A percentile compares a stretch with the other conserved stretches of the same genome.
These are phyloP conservation scores for Clonostachys rhizophaga DNA, from an alignment of 2,329 filamentous ascomycete genomes.

Conservation along the genomic window DNA sequence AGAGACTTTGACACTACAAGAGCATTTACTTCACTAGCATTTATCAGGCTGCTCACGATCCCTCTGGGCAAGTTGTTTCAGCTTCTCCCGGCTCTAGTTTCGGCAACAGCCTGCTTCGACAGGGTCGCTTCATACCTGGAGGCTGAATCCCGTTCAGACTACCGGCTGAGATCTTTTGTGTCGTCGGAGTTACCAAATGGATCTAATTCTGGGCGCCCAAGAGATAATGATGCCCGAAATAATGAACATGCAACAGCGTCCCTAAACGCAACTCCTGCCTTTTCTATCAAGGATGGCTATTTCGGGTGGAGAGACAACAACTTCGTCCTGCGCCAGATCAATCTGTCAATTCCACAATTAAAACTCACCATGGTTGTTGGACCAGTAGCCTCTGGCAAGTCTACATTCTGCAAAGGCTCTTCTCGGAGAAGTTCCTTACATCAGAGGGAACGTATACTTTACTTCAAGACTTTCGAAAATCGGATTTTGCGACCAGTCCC, in stretches of 20 bases:
- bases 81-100: conserved; percentile 1
- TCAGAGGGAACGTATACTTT: conserved; percentile 7
- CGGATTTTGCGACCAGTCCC: conserved; percentile 23
- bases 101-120: conserved; percentile 1
- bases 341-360: conserved; percentile 6
- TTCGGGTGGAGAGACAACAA: conserved; percentile 15
- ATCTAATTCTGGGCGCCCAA: too few relatives aligned
- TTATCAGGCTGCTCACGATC: neutral
- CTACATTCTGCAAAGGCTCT: conserved; percentile 26
- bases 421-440: conserved; percentile 17
- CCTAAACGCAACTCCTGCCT: too few relatives aligned
- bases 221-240: too few relatives aligned
- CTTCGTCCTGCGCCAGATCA: conserved; percentile 10
- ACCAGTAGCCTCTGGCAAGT: conserved; percentile 28
- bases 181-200: too few relatives aligned
- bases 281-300: conserved; percentile 1
- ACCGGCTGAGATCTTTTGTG: neutral
- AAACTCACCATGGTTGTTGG: conserved; percentile 27
- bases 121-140: conserved; percentile 2
- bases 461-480: conserved; percentile 6
- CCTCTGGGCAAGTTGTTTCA: conserved; percentile 1
- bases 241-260: too few relatives aligned
- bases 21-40: neutral
- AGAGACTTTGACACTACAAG: conserved; percentile 6
- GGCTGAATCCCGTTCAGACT: neutral